A percentile compares a stretch with the other conserved stretches of the same genome.
Evolutionary conservation across 495 filamentous ascomycete species (phyloP).

Genomic region (Lophiostoma macrostomum): DNA sequence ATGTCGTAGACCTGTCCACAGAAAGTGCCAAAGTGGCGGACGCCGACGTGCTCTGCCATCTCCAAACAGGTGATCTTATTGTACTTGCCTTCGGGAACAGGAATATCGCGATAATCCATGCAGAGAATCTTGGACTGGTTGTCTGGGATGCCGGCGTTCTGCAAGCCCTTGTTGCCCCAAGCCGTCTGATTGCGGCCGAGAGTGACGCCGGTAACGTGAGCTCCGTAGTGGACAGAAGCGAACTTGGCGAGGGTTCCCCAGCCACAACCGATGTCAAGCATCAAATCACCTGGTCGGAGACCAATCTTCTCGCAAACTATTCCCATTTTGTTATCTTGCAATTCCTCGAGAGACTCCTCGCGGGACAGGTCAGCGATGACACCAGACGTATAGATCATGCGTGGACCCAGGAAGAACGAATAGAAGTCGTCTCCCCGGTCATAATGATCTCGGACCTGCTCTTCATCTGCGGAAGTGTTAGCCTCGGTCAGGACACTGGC

Average conservation of each 20-base stretch:
- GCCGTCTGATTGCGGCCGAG: slow-evolving; percentile 81
- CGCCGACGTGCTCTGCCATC: slow-evolving; percentile 89
- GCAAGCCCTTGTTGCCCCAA: slow-evolving; percentile 74
- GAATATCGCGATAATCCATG: slow-evolving; percentile 83
- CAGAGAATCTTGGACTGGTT: slow-evolving; percentile 72
- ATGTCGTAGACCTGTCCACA: slow-evolving; percentile 74
- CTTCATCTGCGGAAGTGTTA: slow-evolving; percentile 60
- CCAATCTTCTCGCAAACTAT: slow-evolving; percentile 83
- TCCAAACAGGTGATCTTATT: slow-evolving; percentile 86
- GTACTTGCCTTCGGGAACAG: slow-evolving; percentile 64
- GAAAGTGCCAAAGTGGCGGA: slow-evolving; percentile 67
- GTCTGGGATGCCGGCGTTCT: slow-evolving; percentile 64
- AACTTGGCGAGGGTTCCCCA: slow-evolving; percentile 84
- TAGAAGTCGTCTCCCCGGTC: slow-evolving; percentile 88
- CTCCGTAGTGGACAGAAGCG: slow-evolving; percentile 74
- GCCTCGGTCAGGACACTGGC: background rate
- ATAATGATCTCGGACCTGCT: slow-evolving; percentile 84
- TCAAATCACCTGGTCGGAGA: slow-evolving; percentile 63
- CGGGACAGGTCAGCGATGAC: slow-evolving; percentile 71
- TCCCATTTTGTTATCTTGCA: slow-evolving; percentile 86
- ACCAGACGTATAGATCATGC: slow-evolving; percentile 88
- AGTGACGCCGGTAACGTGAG: slow-evolving; percentile 73
- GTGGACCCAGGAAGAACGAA: slow-evolving; percentile 82
- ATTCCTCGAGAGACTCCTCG: slow-evolving; percentile 77
- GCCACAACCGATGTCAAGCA: slow-evolving; percentile 84